These are phyloP conservation scores for Yamagishiella unicocca DNA, from an alignment of 139 green algal species.

Conservation along the genomic window DNA sequence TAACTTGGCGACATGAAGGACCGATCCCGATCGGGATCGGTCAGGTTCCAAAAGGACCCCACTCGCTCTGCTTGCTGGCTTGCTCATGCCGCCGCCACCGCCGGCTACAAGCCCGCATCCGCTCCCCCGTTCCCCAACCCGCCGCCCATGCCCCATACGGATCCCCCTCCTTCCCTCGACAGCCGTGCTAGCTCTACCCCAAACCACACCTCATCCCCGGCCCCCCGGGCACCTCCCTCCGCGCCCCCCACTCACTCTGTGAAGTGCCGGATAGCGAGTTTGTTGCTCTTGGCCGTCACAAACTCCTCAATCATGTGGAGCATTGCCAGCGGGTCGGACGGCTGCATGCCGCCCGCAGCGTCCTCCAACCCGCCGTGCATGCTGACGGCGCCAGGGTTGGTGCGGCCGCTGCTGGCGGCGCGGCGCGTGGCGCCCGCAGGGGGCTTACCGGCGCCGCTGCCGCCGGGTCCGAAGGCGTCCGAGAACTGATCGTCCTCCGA, in stretches of 20 bases:
- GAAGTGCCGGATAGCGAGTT: constrained; percentile 38
- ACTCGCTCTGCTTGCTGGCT: no score
- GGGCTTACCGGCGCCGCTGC: neutral
- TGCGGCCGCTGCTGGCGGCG: neutral
- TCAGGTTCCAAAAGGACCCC: no score
- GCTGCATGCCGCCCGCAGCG: neutral
- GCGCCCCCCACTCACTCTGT: constrained; percentile 26
- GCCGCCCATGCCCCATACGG: no score
- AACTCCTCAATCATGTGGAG: constrained; percentile 51
- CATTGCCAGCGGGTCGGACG: constrained; percentile 47
- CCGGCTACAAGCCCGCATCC: no score
- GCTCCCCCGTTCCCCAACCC: no score
- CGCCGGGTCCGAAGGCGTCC: neutral
- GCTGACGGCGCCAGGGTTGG: neutral
- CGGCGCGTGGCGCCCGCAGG: neutral
- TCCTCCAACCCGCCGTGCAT: neutral
- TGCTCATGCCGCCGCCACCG: no score
- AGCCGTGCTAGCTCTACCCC: no score
- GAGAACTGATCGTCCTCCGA: constrained; percentile 44
- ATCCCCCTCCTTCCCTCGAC: no score
- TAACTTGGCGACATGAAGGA: no score
- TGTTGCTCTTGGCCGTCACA: constrained; percentile 32
- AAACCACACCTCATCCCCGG: no score
- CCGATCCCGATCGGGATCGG: no score
- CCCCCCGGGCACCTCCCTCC: no score